Conservation (phyloP, 495 filamentous ascomycete species). For the Hypomontagnella submonticulosa region DNA sequence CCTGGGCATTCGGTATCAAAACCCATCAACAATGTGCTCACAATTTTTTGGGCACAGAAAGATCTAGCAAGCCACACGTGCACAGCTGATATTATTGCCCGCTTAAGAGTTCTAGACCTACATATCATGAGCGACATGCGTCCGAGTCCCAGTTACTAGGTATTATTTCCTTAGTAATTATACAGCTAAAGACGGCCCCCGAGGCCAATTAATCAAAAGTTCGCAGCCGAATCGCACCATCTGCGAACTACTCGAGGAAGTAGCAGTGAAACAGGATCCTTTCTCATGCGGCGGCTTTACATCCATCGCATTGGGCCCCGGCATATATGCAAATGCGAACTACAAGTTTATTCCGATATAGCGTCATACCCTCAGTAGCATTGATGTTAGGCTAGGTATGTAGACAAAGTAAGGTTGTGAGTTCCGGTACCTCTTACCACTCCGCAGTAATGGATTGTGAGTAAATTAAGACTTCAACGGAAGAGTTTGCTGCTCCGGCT, state of each 20-base stretch:
- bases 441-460: conserved; percentile 6
- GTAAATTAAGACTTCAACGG: conserved; percentile 15
- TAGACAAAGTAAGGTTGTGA: background rate
- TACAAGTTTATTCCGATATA: conserved; percentile 7
- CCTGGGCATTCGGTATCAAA: background rate
- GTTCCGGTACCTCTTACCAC: background rate
- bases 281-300: conserved; percentile 21
- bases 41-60: too few species aligned
- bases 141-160: background rate
- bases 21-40: background rate
- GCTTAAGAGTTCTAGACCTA: background rate
- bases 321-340: conserved; percentile 10
- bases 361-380: conserved; percentile 12
- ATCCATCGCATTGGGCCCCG: conserved; percentile 24
- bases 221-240: conserved; percentile 27
- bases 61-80: background rate
- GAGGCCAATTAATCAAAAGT: conserved; percentile 13
- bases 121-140: background rate
- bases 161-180: too few species aligned
- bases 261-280: conserved; percentile 34
- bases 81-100: too few species aligned
- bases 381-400: conserved; percentile 12
- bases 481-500: conserved; percentile 15
- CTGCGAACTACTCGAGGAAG: conserved; percentile 22
- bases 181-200: too few species aligned